Evolutionary conservation across 2,329 filamentous ascomycete genomes (phyloP).

Genomic region (Didymellaceae sp.): DNA sequence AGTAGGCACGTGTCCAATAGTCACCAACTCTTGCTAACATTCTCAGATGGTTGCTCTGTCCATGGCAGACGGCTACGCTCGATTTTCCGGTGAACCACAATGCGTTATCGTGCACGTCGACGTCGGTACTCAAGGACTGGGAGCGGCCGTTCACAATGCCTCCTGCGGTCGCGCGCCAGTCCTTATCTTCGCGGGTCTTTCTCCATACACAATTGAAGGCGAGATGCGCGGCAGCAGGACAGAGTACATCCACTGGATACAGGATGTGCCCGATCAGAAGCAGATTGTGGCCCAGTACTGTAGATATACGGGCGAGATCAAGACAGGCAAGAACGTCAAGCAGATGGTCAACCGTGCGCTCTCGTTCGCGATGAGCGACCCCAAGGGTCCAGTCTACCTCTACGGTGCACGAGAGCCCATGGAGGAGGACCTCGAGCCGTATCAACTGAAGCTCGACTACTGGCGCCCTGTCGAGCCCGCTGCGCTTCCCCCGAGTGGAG

Average conservation of each 20-base stretch:
- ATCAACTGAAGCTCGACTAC: conserved; percentile 66
- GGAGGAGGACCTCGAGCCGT: conserved; percentile 74
- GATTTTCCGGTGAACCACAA: conserved; percentile 72
- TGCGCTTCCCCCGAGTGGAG: conserved; percentile 62
- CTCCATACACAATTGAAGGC: conserved; percentile 77
- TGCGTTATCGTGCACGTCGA: conserved; percentile 82
- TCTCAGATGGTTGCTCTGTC: conserved; percentile 80
- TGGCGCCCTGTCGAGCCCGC: conserved; percentile 76
- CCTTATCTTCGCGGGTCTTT: conserved; percentile 78
- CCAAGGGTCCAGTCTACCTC: conserved; percentile 81
- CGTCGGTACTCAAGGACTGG: conserved; percentile 80
- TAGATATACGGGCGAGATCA: conserved; percentile 81
- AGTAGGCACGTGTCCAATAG: conserved; percentile 52
- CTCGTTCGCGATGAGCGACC: conserved; percentile 79
- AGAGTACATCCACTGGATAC: conserved; percentile 87
- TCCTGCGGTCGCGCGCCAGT: conserved; percentile 76
- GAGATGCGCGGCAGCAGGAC: conserved; percentile 75
- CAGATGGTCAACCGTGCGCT: conserved; percentile 86
- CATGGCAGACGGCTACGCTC: conserved; percentile 81
- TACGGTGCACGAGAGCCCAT: conserved; percentile 80
- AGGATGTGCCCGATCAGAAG: conserved; percentile 83
- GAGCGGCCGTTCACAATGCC: conserved; percentile 80
- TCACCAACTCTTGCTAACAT: conserved; percentile 6
- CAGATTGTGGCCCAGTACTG: conserved; percentile 85
- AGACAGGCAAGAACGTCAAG: conserved; percentile 84